Evolutionary conservation across 2,329 filamentous ascomycete genomes (phyloP).

Genomic region (Sarocladium kiliense): DNA sequence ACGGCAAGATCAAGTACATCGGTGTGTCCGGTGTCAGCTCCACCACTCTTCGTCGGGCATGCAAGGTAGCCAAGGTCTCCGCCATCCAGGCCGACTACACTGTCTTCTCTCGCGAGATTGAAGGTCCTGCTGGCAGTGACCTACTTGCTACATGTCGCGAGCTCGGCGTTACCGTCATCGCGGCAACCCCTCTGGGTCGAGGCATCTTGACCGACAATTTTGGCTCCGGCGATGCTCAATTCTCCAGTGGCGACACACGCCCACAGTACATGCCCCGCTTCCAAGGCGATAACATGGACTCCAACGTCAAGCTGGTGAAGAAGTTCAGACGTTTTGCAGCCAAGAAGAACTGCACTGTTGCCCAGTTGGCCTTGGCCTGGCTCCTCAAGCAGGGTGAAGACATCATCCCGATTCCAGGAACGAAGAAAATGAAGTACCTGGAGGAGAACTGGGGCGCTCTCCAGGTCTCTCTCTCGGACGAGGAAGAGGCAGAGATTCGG

Average conservation of each 20-base stretch:
- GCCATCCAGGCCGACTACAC: conserved; percentile 51
- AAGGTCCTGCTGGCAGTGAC: conserved; percentile 36
- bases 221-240: not conserved
- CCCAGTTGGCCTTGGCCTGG: conserved; percentile 58
- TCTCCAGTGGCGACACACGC: not conserved
- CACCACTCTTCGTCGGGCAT: conserved; percentile 43
- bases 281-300: conserved; percentile 2
- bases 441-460: conserved; percentile 34
- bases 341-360: conserved; percentile 44
- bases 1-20: conserved; percentile 50
- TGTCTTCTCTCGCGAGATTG: conserved; percentile 51
- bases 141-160: conserved; percentile 47
- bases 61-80: conserved; percentile 42
- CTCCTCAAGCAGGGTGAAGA: conserved; percentile 52
- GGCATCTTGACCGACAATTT: conserved; percentile 40
- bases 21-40: conserved; percentile 44
- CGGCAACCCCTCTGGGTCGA: conserved; percentile 52
- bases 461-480: conserved; percentile 21
- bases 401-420: conserved; percentile 50
- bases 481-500: conserved; percentile 25
- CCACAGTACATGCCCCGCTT: not conserved
- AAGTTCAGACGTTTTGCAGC: conserved; percentile 1
- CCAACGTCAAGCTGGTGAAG: conserved; percentile 2
- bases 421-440: conserved; percentile 34
- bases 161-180: conserved; percentile 48